Evolutionary conservation across 139 green algal genomes (phyloP).

Genomic region (Chlamydomonas incerta): DNA sequence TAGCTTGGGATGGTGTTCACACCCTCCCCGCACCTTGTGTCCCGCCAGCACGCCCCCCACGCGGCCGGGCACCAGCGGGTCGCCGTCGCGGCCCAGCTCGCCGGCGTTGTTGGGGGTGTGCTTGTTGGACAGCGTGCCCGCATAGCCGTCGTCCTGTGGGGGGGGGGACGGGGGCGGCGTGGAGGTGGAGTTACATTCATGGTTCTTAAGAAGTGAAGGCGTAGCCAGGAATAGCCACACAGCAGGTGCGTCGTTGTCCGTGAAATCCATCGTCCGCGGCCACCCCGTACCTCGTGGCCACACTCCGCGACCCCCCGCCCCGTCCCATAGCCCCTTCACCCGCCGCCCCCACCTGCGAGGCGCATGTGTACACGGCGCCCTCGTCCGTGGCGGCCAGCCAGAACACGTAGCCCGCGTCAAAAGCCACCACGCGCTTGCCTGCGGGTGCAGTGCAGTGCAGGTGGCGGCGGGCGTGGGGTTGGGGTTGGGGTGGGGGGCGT

Average conservation of each 20-base stretch:
- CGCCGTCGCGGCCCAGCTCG: slow-evolving; percentile 60
- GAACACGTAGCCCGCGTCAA: slow-evolving; percentile 68
- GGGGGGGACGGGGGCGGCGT: not conserved
- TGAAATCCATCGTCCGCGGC: no score
- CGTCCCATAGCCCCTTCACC: not conserved
- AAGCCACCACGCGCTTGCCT: slow-evolving; percentile 54
- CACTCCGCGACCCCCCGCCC: no score
- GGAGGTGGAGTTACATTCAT: no score
- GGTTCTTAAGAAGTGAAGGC: no score
- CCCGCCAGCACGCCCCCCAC: slow-evolving; percentile 28
- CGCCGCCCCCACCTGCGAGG: slow-evolving; percentile 51
- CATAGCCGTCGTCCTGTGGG: slow-evolving; percentile 63
- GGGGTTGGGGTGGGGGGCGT: no score
- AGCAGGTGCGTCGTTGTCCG: no score
- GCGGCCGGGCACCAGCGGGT: slow-evolving; percentile 37
- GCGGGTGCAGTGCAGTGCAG: not conserved
- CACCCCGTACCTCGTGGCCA: no score
- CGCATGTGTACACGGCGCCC: slow-evolving; percentile 68
- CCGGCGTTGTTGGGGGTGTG: slow-evolving; percentile 42
- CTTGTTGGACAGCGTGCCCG: slow-evolving; percentile 61
- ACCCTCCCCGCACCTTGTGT: not conserved
- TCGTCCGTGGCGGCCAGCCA: slow-evolving; percentile 62
- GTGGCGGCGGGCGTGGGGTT: no score
- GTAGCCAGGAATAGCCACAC: no score
- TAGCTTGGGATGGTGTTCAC: no score